Base-by-base conservation (phyloP, 73 alveolate species). In the Tetrahymena thermophila region DNA sequence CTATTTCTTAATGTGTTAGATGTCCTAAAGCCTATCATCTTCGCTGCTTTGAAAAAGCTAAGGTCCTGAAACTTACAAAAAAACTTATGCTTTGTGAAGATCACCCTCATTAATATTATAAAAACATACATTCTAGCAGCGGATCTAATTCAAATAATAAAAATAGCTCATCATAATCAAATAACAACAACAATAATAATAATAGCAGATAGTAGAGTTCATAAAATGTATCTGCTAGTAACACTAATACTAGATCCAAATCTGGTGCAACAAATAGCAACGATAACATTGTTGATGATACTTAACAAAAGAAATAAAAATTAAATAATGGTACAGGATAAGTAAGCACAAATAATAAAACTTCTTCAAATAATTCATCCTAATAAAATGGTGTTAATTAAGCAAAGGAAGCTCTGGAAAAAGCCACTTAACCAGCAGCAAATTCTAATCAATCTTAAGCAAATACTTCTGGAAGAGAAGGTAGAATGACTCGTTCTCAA, bases 51-150 rank as follows among this genome's bases (percentile, higher is more conserved):
- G 89, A 71, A n/a, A 71, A 71, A 85, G 43, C 84, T 37, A 19
- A 94, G 44, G 85, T 85, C 23, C 9, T 85, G 43, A 43, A 94
- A 94, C 93, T 94, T 13, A 94, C 95, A 16, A 94, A 94, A 40
- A 94, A 94, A 38, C 95, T 94, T 34, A 94, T 94, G 96, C 93
- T 94, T 28, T 94, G 96, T 85, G 96, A 94, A 43, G 42, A 84
- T 71, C 89, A 71, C 37, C 89, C 89, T 28, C 89, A 71, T 71
- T 71, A 71, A 17, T 71, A 71, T 71, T 71, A 71, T 25, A 71
- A 71, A 31, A 71, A 71, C 31, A 71, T 71, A 28, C 89, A 71
- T 13, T 25, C 89, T 8, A 71, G 89, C 89, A 31, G 89, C 31
- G 35, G 89, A 0, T 71, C 89, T 71, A 71, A 34, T 31, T 71